phyloP scores from a whole-genome alignment of 108 stramenopile species.

The Cyclotella choctawhatcheeana region DNA sequence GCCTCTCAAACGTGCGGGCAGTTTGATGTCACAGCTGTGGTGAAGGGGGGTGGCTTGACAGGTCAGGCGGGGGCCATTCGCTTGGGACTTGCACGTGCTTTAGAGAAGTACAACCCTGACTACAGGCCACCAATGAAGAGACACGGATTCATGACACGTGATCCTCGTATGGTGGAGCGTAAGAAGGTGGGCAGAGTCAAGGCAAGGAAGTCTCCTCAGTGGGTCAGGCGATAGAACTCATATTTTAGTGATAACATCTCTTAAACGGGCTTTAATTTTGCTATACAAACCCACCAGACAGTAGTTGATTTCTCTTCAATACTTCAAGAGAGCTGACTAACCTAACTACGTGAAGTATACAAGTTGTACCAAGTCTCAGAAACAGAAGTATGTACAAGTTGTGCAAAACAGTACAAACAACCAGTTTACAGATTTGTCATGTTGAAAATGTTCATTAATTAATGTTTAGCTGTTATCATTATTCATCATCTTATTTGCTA shows the following conservation, averaged over 20 bases:
- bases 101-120: conserved; percentile 93
- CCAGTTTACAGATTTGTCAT: no score
- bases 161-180: conserved; percentile 95
- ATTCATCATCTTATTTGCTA: no score
- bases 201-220: conserved; percentile 96
- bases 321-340: no score
- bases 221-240: conserved; percentile 92
- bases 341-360: no score
- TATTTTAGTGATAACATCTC: not conserved
- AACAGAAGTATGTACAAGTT: no score
- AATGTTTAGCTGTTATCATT: no score
- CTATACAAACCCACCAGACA: no score
- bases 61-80: conserved; percentile 96
- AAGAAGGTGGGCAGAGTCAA: conserved; percentile 97
- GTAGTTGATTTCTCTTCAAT: no score
- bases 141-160: conserved; percentile 90
- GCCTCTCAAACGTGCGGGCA: conserved; percentile 87
- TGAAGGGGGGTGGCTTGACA: conserved; percentile 85
- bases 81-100: conserved; percentile 91
- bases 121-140: conserved; percentile 92
- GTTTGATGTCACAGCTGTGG: conserved; percentile 84
- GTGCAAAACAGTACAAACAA: no score
- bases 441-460: no score
- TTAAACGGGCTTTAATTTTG: no score
- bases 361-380: no score